Evolutionary conservation across 2,329 filamentous ascomycete species (phyloP), one percentile per base, ranked within the genome.

Genomic region (Tolypocladium nubicola): DNA sequence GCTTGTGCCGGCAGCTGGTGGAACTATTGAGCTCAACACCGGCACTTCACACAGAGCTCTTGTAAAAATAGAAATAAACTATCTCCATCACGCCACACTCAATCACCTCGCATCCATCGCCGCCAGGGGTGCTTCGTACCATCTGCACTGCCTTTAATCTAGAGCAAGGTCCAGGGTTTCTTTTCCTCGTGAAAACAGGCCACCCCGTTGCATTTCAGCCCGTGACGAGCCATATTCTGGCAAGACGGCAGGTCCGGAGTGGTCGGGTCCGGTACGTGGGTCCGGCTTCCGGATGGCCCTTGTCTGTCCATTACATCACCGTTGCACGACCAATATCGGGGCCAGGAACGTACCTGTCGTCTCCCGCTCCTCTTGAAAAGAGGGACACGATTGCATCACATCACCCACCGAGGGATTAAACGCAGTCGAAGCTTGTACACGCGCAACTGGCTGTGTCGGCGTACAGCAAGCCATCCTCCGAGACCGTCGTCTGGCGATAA

Each of bases 241-340:
- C 14, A 41, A 43, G 16, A 37, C 54, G 39, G 23, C 43, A 40
- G 35, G 9, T 56, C 43, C 55, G 55, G 55, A 41, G 55, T 37
- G 8, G 43, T 13, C 35, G 45, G 37, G 14, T 10, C 53, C 40
- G 53, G 10, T 4, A 11, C n/a, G 53, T 43, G 53, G 53, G 39
- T 43, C 53, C 39, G 35, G 14, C 30, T 8, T 30, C 43, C 40
- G 21, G 16, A 33, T 26, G 54, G 33, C 23, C 19, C 26, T 33
- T 52, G 38, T 45, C 53, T 53, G 43, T 23, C 45, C 23, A 61
- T 61, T 60, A 61, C 60, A 60, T 61, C 60, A 61, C 55, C 53
- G 21, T 52, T 33, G 26, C 10, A 52, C 47, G n/a, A 21, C 56
- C 21, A 40, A 49, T 40, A 53, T 41, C 33, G 45, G 2, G 4